Percentiles rank a stretch among this genome's conserved stretches.
These are phyloP conservation scores for Magnolia sinica DNA, from an alignment of 164 flowering plant species.

Conservation along the genomic window DNA sequence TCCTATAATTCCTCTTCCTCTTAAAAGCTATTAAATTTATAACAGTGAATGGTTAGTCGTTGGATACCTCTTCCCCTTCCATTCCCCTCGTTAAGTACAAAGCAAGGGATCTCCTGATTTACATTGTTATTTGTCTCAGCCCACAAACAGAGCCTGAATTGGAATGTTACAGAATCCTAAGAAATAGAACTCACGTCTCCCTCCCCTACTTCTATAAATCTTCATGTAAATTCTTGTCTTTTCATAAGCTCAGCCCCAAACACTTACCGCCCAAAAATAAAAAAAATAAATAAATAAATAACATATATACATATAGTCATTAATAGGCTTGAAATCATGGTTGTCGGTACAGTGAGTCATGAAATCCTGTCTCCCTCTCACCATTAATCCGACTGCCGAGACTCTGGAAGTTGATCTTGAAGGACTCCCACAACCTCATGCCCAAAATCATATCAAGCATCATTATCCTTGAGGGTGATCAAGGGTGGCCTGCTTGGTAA, in stretches of 20 bases:
- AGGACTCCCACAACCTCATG: slow-evolving; percentile 15
- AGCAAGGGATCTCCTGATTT: neutral
- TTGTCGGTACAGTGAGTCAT: slow-evolving; percentile 1
- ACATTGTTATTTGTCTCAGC: neutral
- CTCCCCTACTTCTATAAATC: neutral
- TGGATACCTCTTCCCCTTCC: no score
- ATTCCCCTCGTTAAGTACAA: neutral
- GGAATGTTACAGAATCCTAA: neutral
- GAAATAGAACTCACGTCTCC: neutral
- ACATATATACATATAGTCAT: no score
- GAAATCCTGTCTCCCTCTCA: neutral
- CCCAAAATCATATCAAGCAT: slow-evolving; percentile 20
- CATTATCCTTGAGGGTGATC: slow-evolving; percentile 9
- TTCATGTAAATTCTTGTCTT: neutral
- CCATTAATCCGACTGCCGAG: neutral
- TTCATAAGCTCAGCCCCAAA: neutral
- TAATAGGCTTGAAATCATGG: neutral
- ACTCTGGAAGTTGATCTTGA: slow-evolving; percentile 11
- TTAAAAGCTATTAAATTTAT: no score
- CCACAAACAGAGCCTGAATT: neutral
- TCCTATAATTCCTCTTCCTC: no score
- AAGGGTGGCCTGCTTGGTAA: slow-evolving; percentile 2
- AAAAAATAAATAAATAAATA: neutral
- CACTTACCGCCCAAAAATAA: neutral
- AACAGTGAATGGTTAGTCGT: no score